phyloP scores from a whole-genome alignment of 140 eudicot species.

The Cichorium intybus region DNA sequence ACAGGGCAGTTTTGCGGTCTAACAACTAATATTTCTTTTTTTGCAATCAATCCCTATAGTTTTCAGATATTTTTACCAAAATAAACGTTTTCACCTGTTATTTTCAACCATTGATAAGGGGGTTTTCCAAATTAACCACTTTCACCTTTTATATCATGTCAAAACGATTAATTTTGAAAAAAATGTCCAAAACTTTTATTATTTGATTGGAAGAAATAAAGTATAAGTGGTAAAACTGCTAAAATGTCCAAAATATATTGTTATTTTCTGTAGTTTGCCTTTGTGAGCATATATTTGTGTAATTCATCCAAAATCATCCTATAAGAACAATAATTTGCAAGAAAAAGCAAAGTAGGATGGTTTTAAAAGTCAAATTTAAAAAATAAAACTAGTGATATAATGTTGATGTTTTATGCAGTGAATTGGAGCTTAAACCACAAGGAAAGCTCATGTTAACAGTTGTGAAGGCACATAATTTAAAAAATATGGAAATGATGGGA shows the following conservation, averaged over 20 bases:
- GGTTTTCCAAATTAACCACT: not conserved
- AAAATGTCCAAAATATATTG: too few relatives aligned
- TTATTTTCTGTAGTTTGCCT: not conserved
- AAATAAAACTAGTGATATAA: not conserved
- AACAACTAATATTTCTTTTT: too few relatives aligned
- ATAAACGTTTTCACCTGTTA: too few relatives aligned
- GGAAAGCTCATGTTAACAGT: constrained; percentile 74
- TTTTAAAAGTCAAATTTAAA: not conserved
- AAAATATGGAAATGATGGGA: constrained; percentile 91
- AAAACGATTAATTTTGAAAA: not conserved
- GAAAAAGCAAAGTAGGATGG: not conserved
- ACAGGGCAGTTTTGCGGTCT: too few relatives aligned
- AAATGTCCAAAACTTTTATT: not conserved
- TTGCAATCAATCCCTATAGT: too few relatives aligned
- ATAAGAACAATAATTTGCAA: not conserved
- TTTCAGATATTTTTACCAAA: too few relatives aligned
- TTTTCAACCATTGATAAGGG: too few relatives aligned
- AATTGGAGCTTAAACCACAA: constrained; percentile 95
- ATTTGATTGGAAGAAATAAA: too few relatives aligned
- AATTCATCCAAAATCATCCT: not conserved
- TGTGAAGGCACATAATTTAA: constrained; percentile 63
- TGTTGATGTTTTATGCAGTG: constrained; percentile 47
- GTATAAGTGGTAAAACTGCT: too few relatives aligned
- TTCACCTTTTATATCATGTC: not conserved
- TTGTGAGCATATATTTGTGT: not conserved